Evolutionary conservation across 2,329 filamentous ascomycete genomes (phyloP).

Genomic region (Hymenoscyphus infarciens): DNA sequence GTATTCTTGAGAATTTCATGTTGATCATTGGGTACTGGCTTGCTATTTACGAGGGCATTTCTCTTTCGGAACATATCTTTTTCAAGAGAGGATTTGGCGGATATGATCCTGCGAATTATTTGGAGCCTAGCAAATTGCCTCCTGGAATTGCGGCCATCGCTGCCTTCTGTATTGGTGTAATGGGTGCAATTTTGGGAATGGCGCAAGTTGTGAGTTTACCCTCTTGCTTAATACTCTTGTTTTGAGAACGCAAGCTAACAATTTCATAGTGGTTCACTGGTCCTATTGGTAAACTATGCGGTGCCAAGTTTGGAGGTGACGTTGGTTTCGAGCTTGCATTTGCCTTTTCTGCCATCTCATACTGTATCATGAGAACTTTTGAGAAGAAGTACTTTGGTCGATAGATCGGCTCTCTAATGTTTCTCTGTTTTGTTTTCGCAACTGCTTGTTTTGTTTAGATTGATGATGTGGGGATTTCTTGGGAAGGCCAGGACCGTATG

Average conservation of each 20-base stretch:
- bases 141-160: constrained; percentile 59
- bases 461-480: not conserved
- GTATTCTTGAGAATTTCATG: constrained; percentile 68
- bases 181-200: constrained; percentile 67
- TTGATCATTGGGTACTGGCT: constrained; percentile 68
- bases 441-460: not conserved
- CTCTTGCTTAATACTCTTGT: not conserved
- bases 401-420: constrained; percentile 25
- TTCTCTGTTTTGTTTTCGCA: not conserved
- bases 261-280: constrained; percentile 57
- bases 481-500: not conserved
- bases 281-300: constrained; percentile 53
- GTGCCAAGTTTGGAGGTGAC: constrained; percentile 45
- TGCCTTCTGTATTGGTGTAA: constrained; percentile 61
- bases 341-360: constrained; percentile 52
- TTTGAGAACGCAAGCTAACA: not conserved
- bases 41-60: constrained; percentile 67
- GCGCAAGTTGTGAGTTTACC: constrained; percentile 46
- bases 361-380: constrained; percentile 43
- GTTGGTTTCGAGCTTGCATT: constrained; percentile 65
- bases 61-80: constrained; percentile 63
- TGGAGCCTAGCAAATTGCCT: constrained; percentile 55
- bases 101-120: constrained; percentile 58
- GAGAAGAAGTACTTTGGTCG: constrained; percentile 42
- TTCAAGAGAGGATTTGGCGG: constrained; percentile 60